Conservation (phyloP, 2,329 filamentous ascomycete species). For the Biscogniauxia mediterranea region DNA sequence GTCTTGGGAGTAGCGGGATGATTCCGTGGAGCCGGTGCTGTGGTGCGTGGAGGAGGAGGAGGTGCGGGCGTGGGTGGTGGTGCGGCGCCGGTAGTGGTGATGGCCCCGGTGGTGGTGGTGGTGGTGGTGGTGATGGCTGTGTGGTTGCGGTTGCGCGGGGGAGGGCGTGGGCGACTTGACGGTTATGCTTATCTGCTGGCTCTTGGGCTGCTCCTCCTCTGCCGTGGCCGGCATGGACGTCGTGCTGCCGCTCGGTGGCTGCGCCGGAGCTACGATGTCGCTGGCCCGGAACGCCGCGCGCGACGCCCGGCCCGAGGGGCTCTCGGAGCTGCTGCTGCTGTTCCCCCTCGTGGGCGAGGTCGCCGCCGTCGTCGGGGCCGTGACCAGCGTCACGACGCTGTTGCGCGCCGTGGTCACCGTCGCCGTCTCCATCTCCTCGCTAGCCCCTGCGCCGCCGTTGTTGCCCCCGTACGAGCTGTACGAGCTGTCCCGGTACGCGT, state of each 20-base stretch:
- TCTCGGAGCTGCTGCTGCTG: conserved; percentile 3
- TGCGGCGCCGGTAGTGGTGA: neutral
- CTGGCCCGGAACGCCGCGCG: neutral
- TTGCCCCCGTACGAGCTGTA: neutral
- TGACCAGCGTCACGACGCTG: conserved; percentile 7
- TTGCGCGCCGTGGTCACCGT: neutral
- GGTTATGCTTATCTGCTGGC: neutral
- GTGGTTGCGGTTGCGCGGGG: neutral
- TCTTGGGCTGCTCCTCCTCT: neutral
- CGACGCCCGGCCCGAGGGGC: neutral
- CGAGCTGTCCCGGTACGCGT: conserved; percentile 6
- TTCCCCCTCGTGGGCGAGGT: neutral
- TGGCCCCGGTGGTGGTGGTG: too few relatives aligned
- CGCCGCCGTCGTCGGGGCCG: conserved; percentile 3
- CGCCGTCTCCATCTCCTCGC: neutral
- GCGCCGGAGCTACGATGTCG: neutral
- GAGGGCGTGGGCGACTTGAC: conserved; percentile 6
- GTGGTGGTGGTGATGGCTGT: too few relatives aligned
- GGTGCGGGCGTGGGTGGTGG: neutral
- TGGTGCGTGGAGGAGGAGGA: conserved; percentile 3
- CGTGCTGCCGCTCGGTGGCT: neutral
- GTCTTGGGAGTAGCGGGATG: conserved; percentile 17
- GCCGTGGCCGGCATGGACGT: neutral
- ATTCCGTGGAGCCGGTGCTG: conserved; percentile 13
- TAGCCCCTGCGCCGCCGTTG: neutral